Evolutionary conservation across 768 basidiomycete genomes (phyloP).

Genomic region (Suillus spraguei): DNA sequence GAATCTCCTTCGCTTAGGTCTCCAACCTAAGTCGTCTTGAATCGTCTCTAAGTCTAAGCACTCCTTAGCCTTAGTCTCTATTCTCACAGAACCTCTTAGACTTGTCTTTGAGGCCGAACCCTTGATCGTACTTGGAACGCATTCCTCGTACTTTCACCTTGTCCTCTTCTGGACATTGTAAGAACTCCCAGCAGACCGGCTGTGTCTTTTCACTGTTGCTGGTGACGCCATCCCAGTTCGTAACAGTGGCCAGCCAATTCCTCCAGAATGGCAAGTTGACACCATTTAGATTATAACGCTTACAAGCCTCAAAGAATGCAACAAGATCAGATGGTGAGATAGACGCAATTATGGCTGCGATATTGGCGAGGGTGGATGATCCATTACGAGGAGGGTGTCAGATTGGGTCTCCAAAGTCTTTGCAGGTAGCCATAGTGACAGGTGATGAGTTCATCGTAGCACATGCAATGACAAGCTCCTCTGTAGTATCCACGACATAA

Average conservation of each 20-base stretch:
- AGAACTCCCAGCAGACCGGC: too few relatives aligned
- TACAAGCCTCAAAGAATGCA: conserved; percentile 9
- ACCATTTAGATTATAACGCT: conserved; percentile 12
- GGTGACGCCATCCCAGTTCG: too few relatives aligned
- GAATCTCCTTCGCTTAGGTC: too few relatives aligned
- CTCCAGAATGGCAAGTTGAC: conserved; percentile 36
- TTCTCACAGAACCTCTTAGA: too few relatives aligned
- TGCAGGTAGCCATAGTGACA: conserved; percentile 32
- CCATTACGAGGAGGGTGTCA: conserved; percentile 29
- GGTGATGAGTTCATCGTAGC: conserved; percentile 29
- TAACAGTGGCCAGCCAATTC: conserved; percentile 39
- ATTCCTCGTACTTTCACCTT: too few relatives aligned
- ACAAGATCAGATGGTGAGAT: conserved; percentile 7
- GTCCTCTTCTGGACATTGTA: too few relatives aligned
- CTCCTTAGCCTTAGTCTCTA: too few relatives aligned
- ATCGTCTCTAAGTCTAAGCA: too few relatives aligned
- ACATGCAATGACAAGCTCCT: conserved; percentile 10
- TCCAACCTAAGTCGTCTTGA: too few relatives aligned
- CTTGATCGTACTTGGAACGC: too few relatives aligned
- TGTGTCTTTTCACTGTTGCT: too few relatives aligned
- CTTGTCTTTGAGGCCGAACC: too few relatives aligned
- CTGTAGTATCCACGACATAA: conserved; percentile 25
- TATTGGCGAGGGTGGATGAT: conserved; percentile 23
- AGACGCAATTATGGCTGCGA: conserved; percentile 17
- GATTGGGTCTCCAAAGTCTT: conserved; percentile 33